Conservation (phyloP, 306 rosid species). For the Trifolium repens region DNA sequence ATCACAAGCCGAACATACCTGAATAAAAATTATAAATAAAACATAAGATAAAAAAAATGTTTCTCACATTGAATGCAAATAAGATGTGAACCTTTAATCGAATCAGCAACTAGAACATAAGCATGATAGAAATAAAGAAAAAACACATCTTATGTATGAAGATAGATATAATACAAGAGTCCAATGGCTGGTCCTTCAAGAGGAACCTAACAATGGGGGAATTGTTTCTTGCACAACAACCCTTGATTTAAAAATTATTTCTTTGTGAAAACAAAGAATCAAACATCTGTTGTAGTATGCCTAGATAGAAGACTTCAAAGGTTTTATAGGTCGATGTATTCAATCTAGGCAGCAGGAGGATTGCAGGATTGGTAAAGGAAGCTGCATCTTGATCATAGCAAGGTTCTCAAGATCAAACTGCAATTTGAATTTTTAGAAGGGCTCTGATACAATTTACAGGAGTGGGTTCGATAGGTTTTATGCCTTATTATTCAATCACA, state of each 20-base stretch:
- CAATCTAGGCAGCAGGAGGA: not conserved
- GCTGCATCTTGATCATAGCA: not conserved
- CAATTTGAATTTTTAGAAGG: not conserved
- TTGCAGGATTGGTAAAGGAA: not conserved
- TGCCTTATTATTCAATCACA: not conserved
- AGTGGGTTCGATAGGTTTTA: not conserved
- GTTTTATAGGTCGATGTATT: not conserved
- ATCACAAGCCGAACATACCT: conserved; percentile 86
- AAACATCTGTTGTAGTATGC: not conserved
- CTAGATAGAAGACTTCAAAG: not conserved
- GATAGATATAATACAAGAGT: conserved; percentile 13
- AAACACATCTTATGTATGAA: not conserved
- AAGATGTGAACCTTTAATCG: conserved; percentile 23
- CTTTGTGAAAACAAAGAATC: no score
- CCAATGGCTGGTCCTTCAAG: not conserved
- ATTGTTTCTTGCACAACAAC: not conserved
- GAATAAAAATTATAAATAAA: conserved; percentile 40
- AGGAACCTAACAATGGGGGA: not conserved
- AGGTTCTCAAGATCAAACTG: not conserved
- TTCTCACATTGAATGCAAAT: not conserved
- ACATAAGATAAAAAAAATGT: conserved; percentile 20
- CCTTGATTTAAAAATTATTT: not conserved
- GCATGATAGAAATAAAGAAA: not conserved
- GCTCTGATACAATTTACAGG: not conserved
- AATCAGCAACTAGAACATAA: conserved; percentile 17